phyloP scores from a whole-genome alignment of 768 basidiomycete species.

The Suillus luteus region DNA sequence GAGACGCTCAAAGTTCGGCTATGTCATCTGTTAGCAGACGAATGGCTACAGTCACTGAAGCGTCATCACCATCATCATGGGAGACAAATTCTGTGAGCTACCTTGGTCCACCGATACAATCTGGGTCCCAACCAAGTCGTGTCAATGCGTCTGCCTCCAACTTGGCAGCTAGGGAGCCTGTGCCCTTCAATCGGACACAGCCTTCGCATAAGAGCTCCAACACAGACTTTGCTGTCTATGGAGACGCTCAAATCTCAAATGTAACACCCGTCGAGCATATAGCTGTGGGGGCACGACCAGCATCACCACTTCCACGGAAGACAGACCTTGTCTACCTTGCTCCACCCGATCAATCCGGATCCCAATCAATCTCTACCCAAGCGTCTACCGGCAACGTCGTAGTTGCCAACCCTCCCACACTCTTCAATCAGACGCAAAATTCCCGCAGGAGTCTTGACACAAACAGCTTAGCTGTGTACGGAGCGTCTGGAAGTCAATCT shows the following conservation, averaged over 20 bases:
- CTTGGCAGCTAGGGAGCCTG: conserved; percentile 2
- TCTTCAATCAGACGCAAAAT: conserved; percentile 6
- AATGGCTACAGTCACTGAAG: conserved; percentile 40
- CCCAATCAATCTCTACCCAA: conserved; percentile 1
- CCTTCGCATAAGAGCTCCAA: conserved; percentile 23
- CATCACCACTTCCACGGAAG: conserved; percentile 37
- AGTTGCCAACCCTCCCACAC: neutral
- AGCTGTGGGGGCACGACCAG: conserved; percentile 7
- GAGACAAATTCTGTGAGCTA: neutral
- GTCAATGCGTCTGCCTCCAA: neutral
- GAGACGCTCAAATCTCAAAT: conserved; percentile 22
- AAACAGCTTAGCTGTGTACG: conserved; percentile 19
- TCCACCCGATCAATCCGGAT: conserved; percentile 14
- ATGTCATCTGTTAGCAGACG: conserved; percentile 44
- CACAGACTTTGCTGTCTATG: conserved; percentile 19
- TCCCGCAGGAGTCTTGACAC: conserved; percentile 21
- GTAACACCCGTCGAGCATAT: conserved; percentile 28
- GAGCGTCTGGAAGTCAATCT: conserved; percentile 22
- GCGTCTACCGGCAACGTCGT: conserved; percentile 5
- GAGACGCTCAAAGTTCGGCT: conserved; percentile 22
- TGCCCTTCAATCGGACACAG: conserved; percentile 3
- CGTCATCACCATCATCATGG: neutral
- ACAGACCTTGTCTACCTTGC: conserved; percentile 18
- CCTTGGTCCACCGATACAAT: conserved; percentile 8
- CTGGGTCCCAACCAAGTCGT: neutral